Evolutionary conservation across 495 filamentous ascomycete genomes (phyloP), one percentile per base, ranked within the genome.

Genomic region (Xylaria sp.): DNA sequence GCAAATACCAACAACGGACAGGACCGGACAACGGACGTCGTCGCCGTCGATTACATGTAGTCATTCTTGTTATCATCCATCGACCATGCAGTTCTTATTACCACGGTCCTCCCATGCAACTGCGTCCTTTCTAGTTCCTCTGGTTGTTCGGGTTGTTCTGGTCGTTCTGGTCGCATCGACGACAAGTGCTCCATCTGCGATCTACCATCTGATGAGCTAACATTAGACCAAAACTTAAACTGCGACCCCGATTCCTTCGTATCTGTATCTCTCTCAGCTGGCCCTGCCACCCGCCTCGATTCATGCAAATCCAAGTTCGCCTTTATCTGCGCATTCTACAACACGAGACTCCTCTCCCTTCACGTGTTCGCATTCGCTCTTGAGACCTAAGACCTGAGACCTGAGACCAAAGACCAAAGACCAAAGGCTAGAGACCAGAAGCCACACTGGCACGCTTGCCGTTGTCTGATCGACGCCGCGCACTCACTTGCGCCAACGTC

Each of bases 401-500:
- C n/a, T n/a, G n/a, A n/a, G n/a, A n/a, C n/a, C n/a, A n/a, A n/a
- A n/a, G n/a, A n/a, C n/a, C n/a, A n/a, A n/a, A n/a, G n/a, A n/a
- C n/a, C n/a, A n/a, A n/a, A n/a, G n/a, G n/a, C n/a, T n/a, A 31
- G 67, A 50, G 46, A 46, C 55, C 26, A 12, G 29, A 69, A 21
- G 57, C 26, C 33, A n/a, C n/a, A n/a, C n/a, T 31, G 26, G 43
- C 37, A 50, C 41, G 15, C n/a, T 12, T 35, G 12, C 44, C 62
- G 48, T 46, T 46, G 29, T 62, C 37, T 61, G 52, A 69, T 33
- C 62, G 62, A 52, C 43, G 37, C 46, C 17, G 63, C 31, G 2
- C 63, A 53, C 9, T 35, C 12, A 61, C 43, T 61, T 50, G 57
- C 29, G 43, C 67, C 67, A 57, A 40, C 12, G 41, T 53, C 44